Evolutionary conservation across 1,284 basidiomycete genomes (phyloP), one percentile per base, ranked within the genome.

Genomic region (Binderoboletus segoi): DNA sequence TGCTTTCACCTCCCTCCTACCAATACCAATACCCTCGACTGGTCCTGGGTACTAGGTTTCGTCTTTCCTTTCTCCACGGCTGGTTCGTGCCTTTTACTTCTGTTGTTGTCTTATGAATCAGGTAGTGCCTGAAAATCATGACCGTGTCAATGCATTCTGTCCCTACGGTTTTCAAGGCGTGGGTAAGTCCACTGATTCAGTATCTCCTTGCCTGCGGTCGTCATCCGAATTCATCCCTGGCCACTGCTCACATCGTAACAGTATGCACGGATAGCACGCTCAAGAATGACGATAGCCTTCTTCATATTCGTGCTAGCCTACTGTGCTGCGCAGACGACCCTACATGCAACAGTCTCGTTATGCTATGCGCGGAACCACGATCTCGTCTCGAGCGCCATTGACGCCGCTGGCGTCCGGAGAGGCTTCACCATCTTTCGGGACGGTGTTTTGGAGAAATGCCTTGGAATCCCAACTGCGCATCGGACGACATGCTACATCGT

Each of bases 211-310:
- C 33, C 43, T 16, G 6, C 21, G 18, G 6, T 32, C 23, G 4
- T 46, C 12, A 38, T n/a, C 18, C 33, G 35, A 50, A 51, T 46
- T 26, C 23, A 53, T 40, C 5, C 30, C 13, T n/a, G 16, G 8
- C 11, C 15, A 13, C 37, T 11, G 4, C 41, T 40, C n/a, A 11
- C 16, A 23, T 12, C 10, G 28, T 35, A n/a, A 16, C 18, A 82
- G 80, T 77, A 73, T 59, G 64, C 72, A 28, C 71, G 76, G 57
- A 72, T 79, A 47, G 79, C 76, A 8, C 62, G 79, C 28, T 78
- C 75, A 23, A 75, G 72, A 21, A 75, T 72, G 60, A 81, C 79
- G 11, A 57, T 75, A 21, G 78, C 78, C 58, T 81, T 80, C 63
- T 67, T 76, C 53, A 63, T 81, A 45, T 44, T 62, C 43, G 74